Evolutionary conservation across 768 basidiomycete species (phyloP).

Genomic region (Paxillus involutus): DNA sequence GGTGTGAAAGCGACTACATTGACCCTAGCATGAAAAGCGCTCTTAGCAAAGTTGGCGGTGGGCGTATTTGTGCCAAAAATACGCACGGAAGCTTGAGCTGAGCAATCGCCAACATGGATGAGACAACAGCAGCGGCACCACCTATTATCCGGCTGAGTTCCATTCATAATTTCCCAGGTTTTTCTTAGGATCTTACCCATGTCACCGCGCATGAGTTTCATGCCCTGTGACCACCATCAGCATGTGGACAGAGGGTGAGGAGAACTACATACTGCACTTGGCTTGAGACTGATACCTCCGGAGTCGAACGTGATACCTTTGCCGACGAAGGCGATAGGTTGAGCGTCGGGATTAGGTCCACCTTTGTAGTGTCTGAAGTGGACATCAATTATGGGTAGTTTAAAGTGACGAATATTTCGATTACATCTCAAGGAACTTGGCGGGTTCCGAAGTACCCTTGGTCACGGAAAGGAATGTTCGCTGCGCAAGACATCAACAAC

Average conservation of each 20-base stretch:
- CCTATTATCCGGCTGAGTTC: slow-evolving; percentile 34
- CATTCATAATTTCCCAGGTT: neutral
- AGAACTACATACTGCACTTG: slow-evolving; percentile 50
- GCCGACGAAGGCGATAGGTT: slow-evolving; percentile 76
- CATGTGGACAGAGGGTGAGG: neutral
- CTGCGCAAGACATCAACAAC: slow-evolving; percentile 31
- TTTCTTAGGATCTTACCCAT: slow-evolving; percentile 59
- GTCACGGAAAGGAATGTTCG: slow-evolving; percentile 87
- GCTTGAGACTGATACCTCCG: slow-evolving; percentile 86
- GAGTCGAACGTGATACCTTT: slow-evolving; percentile 91
- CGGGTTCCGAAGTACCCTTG: slow-evolving; percentile 77
- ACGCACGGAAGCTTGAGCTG: slow-evolving; percentile 76
- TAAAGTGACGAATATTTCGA: slow-evolving; percentile 9
- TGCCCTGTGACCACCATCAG: slow-evolving; percentile 44
- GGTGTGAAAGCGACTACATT: slow-evolving; percentile 75
- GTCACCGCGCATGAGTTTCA: slow-evolving; percentile 85
- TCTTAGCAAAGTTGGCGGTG: neutral
- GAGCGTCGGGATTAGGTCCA: slow-evolving; percentile 50
- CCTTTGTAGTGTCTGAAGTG: slow-evolving; percentile 74
- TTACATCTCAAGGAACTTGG: slow-evolving; percentile 85
- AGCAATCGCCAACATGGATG: slow-evolving; percentile 75
- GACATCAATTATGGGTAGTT: neutral
- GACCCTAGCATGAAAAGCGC: slow-evolving; percentile 42
- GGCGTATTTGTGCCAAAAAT: neutral
- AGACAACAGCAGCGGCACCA: slow-evolving; percentile 78